Evolutionary conservation across 139 green algal species (phyloP).

Genomic region (Auxenochlorella pyrenoidosa): DNA sequence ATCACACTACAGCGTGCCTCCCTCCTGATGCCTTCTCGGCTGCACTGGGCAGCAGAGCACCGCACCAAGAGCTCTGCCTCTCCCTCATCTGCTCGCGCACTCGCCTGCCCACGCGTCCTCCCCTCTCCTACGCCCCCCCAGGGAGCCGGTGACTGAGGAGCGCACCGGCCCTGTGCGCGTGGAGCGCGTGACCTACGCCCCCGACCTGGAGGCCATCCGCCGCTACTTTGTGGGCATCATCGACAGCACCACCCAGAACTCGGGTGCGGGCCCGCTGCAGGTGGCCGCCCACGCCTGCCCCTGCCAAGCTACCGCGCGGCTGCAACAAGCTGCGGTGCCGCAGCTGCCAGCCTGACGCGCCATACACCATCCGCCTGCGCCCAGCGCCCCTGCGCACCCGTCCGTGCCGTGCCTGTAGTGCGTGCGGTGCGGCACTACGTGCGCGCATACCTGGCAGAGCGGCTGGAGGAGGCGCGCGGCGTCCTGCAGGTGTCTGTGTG

Average conservation of each 20-base stretch:
- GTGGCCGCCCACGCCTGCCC: too few relatives aligned
- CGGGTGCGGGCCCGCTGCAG: neutral
- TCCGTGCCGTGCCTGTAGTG: neutral
- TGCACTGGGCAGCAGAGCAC: too few relatives aligned
- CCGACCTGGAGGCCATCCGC: neutral
- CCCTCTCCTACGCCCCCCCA: neutral
- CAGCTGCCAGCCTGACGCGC: too few relatives aligned
- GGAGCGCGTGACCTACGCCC: neutral
- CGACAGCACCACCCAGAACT: neutral
- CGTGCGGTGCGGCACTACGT: constrained; percentile 6
- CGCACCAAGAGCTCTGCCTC: too few relatives aligned
- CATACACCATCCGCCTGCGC: too few relatives aligned
- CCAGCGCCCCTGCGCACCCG: neutral
- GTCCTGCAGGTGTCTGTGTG: constrained; percentile 1
- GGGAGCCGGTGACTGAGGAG: neutral
- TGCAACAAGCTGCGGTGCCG: neutral
- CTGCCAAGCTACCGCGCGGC: neutral
- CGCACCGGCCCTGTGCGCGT: neutral
- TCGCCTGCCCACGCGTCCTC: neutral
- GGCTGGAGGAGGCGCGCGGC: constrained; percentile 18
- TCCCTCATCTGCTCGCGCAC: neutral
- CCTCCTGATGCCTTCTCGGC: neutral
- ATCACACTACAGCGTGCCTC: neutral
- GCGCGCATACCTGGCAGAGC: neutral
- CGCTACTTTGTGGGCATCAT: constrained; percentile 13